Evolutionary conservation across 2,329 filamentous ascomycete species (phyloP), one percentile per base, ranked within the genome.

Genomic region (Colletotrichum liriopes): DNA sequence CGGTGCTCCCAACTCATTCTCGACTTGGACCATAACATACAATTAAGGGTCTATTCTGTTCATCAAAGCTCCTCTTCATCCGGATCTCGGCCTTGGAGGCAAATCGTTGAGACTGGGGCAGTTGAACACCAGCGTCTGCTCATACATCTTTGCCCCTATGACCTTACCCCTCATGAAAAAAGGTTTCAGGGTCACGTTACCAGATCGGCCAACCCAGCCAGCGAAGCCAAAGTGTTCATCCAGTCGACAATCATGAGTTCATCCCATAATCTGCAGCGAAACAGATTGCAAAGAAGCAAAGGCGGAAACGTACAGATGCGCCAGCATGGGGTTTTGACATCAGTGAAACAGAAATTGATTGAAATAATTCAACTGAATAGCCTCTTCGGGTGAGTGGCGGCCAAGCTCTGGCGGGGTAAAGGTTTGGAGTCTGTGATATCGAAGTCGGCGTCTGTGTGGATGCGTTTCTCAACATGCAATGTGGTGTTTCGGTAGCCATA

Each of bases 401-500:
- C 16, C 23, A n/a, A 49, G 9, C 14, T 16, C 26, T 45, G 43
- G 37, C 26, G 41, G 52, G 59, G 56, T 37, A 67, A 29, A 20
- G 62, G 51, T 29, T 32, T 3, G 35, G n/a, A 16, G 35, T 62
- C 8, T 62, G 8, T 11, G 26, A 54, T 62, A n/a, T 52, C 8
- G 56, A 26, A 32, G 45, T 12, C 58, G 20, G 11, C 11, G 65
- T 63, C 58, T 67, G 65, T 67, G 65, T 67, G 47, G 37, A 9
- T 63, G 58, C 58, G 26, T 67, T 26, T 54, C 37, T 26, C 18
- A 29, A 23, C 43, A 59, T 26, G 29, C 39, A 58, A 29, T 29
- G 20, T 49, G 26, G 61, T 63, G 65, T 67, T 67, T 67, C 65
- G 65, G 18, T 35, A 39, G 35, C 47, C 35, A 35, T 41, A 41